Evolutionary conservation across 345 rosid species (phyloP), one percentile per base, ranked within the genome.

Genomic region (Gossypium anomalum): DNA sequence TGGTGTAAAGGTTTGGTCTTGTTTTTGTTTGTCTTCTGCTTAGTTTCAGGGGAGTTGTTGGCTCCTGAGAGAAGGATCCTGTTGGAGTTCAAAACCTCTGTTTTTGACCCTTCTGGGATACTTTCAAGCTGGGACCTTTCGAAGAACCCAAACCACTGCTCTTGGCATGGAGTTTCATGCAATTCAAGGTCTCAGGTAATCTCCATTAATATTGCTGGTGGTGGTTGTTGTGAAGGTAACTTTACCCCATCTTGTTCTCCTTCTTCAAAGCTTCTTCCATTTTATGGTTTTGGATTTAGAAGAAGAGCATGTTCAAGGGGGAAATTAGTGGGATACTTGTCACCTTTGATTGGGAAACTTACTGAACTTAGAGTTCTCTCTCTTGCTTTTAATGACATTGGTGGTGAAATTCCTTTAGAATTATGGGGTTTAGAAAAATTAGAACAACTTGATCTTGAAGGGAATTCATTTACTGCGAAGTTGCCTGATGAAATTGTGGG

Each of bases 81-180:
- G 22, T 41, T 87, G 76, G 77, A 84, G 78, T 67, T 87, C 80
- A 84, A 84, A 77, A 78, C 75, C 61, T 47, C 78, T 22, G 79
- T 87, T 73, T 74, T 76, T 25, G 87, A 87, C 72, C 82, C 84
- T 55, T 60, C 80, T 69, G 86, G 84, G 45, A 63, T 80, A 41
- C 87, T 85, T 29, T 85, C 88, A 12, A 78, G 82, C 71, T 83
- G 85, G 89, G 62, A 74, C 75, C 60, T 80, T 2, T 41, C 62
- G 74, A 78, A 44, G 64, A 65, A 75, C 19, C 66, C 72, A 9
- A 68, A 76, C 74, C 84, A 78, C 75, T 87, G 87, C 77, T 84
- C 88, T 8, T 87, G 86, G 87, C 59, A 20, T 44, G 91, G 88
- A 44, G 88, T 86, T 9, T 58, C 84, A 7, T 87, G 89, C 67